These are phyloP conservation scores for Grosmannia clavigera DNA, from an alignment of 2,329 filamentous ascomycete species.

Conservation along the genomic window DNA sequence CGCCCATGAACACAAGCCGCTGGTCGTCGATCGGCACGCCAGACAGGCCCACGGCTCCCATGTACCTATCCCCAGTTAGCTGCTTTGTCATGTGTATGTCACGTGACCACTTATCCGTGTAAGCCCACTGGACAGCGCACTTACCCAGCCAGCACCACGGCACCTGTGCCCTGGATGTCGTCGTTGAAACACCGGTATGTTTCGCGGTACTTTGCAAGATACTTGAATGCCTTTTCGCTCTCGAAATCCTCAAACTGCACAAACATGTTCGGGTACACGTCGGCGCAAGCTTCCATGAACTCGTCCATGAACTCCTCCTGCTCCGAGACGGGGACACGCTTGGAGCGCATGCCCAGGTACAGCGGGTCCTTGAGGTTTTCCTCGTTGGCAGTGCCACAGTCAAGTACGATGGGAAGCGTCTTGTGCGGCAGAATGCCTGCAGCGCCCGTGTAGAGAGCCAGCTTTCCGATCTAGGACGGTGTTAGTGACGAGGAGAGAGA, in stretches of 20 bases:
- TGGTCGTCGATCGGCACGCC: conserved; percentile 80
- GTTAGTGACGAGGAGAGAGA: background rate
- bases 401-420: conserved; percentile 61
- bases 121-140: conserved; percentile 12
- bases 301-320: conserved; percentile 93
- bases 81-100: background rate
- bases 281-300: conserved; percentile 83
- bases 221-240: conserved; percentile 80
- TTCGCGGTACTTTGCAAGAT: conserved; percentile 79
- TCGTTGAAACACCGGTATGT: conserved; percentile 96
- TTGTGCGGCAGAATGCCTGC: conserved; percentile 85
- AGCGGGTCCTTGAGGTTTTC: conserved; percentile 55
- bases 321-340: conserved; percentile 64
- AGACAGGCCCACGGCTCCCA: conserved; percentile 68
- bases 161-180: conserved; percentile 94
- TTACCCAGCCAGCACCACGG: conserved; percentile 78
- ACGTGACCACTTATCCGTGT: conserved; percentile 13
- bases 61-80: conserved; percentile 37
- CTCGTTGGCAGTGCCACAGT: conserved; percentile 56
- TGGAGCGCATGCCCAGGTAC: conserved; percentile 80
- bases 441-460: conserved; percentile 87
- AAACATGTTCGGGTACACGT: conserved; percentile 53
- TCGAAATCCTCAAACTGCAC: conserved; percentile 98
- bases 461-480: conserved; percentile 61
- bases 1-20: conserved; percentile 89